Percentiles rank a stretch among this genome's conserved stretches.
Conservation (phyloP, 345 rosid genomes). For the Nephelium lappaceum region DNA sequence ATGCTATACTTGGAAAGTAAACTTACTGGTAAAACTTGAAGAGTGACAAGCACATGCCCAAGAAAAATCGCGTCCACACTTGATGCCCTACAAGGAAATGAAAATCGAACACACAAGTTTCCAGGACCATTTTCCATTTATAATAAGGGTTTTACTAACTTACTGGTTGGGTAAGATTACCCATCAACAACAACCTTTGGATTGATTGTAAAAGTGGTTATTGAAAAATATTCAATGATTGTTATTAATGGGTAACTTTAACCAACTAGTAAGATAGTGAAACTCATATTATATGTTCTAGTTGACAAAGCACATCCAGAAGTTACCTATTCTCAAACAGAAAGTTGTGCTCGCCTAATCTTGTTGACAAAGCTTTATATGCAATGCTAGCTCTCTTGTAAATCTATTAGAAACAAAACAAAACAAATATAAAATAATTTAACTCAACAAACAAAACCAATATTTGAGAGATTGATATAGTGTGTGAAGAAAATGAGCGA, state of each 20-base stretch:
- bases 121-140: not conserved
- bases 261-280: too few species aligned
- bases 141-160: too few species aligned
- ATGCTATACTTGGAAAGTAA: not conserved
- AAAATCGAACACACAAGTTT: not conserved
- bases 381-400: slow-evolving; percentile 69
- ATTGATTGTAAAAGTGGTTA: too few species aligned
- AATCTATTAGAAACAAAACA: slow-evolving; percentile 51
- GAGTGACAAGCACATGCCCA: slow-evolving; percentile 66
- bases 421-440: not conserved
- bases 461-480: not conserved
- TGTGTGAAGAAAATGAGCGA: not conserved
- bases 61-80: slow-evolving; percentile 83
- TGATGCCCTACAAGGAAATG: slow-evolving; percentile 64
- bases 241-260: too few species aligned
- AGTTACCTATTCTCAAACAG: slow-evolving; percentile 75
- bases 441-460: not conserved
- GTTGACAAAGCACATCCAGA: slow-evolving; percentile 9
- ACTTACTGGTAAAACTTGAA: slow-evolving; percentile 89
- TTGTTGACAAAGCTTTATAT: slow-evolving; percentile 78
- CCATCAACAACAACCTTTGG: too few species aligned
- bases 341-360: slow-evolving; percentile 70
- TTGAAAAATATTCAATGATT: too few species aligned
- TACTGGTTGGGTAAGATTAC: too few species aligned
- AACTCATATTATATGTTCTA: too few species aligned